A percentile compares a stretch with the other conserved stretches of the same genome.
Conservation (phyloP, 2,329 filamentous ascomycete genomes). For the Lasiodiplodia hormozganensis region DNA sequence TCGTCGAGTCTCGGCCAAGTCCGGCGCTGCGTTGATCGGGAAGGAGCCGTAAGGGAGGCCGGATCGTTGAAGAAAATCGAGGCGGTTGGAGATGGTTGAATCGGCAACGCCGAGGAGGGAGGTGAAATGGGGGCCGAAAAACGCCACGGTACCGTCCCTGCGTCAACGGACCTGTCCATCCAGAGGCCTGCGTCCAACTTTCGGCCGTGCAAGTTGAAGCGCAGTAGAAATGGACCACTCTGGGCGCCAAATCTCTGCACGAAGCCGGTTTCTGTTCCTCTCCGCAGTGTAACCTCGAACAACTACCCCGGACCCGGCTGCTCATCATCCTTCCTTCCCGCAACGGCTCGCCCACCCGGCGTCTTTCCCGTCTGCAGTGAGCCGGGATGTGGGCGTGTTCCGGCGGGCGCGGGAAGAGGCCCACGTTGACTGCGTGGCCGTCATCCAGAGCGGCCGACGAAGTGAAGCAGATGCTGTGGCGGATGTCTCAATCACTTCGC, state of each 20-base stretch:
- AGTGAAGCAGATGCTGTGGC: neutral
- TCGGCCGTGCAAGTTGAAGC: neutral
- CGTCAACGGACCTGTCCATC: neutral
- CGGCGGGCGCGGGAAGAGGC: neutral
- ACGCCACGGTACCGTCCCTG: neutral
- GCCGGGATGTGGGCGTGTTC: slow-evolving; percentile 6
- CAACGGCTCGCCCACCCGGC: neutral
- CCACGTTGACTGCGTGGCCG: neutral
- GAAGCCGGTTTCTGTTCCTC: neutral
- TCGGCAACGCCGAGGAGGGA: neutral
- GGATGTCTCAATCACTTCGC: neutral
- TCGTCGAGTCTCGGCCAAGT: neutral
- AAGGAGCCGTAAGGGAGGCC: neutral
- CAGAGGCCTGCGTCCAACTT: neutral
- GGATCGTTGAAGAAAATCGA: neutral
- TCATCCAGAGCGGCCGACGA: neutral
- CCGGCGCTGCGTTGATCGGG: neutral
- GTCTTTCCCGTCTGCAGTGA: neutral
- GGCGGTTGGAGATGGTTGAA: neutral
- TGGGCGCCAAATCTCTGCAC: neutral
- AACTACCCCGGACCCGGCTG: slow-evolving; percentile 15
- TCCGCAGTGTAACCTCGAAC: slow-evolving; percentile 16
- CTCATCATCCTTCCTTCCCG: slow-evolving; percentile 10
- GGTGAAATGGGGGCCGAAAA: neutral
- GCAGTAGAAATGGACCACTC: neutral